Base-by-base conservation (phyloP, 768 basidiomycete species). In the Sporobolomyces pararoseus region DNA sequence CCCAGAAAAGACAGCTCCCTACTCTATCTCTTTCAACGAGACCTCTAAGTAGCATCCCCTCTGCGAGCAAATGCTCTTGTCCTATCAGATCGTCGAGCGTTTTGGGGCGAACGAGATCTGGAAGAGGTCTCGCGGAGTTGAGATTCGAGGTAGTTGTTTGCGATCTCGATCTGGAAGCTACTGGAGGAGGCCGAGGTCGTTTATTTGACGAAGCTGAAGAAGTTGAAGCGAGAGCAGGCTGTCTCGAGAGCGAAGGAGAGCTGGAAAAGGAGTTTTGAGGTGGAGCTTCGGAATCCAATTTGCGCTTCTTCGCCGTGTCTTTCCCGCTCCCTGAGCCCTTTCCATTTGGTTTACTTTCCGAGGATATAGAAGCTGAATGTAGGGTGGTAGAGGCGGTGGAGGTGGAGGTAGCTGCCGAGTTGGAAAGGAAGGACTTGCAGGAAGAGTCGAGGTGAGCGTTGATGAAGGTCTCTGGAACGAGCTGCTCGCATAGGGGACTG, bases 41-140 rank as follows among this genome's bases (percentile, higher is more conserved):
- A 44, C 80, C 82, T 69, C 84, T 81, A 42, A 91, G 81, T 37
- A 87, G 77, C 7, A 85, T 85, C n/a, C 84, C 81, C 0, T 82
- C 80, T 0, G 84, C 85, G 4, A 84, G 84, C 31, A 90, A 74
- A 77, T 89, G 85, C 25, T 77, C 77, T 76, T 93, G 90, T 4
- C 90, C 90, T 34, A 91, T 81, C 68, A 89, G 88, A 4, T 89
- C 86, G 2, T 83, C 83, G 23, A 91, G 80, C 6, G 78, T 78
- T 17, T 80, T 82, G 3, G 90, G 90, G 13, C 90, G 83, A 50
- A 91, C 82, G 25, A 83, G 83, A 76, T 91, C 90, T 0, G 91
- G 88, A 1, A 91, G 79, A 0, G 88, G 88, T 3, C 82, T 80
- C 19, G 83, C 82, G 25, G 76, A 67, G 37, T 80, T 74, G 2